Evolutionary conservation across 768 basidiomycete species (phyloP).

Genomic region (Cyclocybe cylindracea): DNA sequence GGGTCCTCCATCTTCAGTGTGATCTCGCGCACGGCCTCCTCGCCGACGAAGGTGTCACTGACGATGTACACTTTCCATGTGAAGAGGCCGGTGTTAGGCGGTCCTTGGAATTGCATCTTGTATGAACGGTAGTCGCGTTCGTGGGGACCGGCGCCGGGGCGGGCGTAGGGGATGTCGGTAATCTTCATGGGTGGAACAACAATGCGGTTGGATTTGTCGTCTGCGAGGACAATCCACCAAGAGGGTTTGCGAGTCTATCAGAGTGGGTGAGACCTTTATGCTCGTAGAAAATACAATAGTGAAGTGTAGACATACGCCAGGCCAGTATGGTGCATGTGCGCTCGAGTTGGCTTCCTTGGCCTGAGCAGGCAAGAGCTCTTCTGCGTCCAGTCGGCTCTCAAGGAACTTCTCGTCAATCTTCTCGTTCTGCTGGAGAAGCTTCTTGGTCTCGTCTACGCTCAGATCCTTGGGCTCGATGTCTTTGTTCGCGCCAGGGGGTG

Average conservation of each 20-base stretch:
- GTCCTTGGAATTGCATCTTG: constrained; percentile 95
- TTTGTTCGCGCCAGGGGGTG: constrained; percentile 46
- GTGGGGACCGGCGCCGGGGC: constrained; percentile 26
- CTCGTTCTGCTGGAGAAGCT: constrained; percentile 47
- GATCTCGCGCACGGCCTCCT: constrained; percentile 71
- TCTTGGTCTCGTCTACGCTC: constrained; percentile 49
- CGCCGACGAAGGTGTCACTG: constrained; percentile 88
- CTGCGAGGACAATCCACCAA: constrained; percentile 92
- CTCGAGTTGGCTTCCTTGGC: constrained; percentile 37
- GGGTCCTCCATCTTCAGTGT: constrained; percentile 81
- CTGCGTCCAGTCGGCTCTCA: constrained; percentile 57
- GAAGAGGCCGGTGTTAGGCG: constrained; percentile 78
- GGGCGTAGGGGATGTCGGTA: constrained; percentile 72
- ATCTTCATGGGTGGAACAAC: constrained; percentile 88
- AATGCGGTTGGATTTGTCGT: constrained; percentile 80
- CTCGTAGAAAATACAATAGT: neutral
- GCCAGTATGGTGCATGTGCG: constrained; percentile 95
- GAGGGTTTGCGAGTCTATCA: constrained; percentile 80
- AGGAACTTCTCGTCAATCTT: constrained; percentile 76
- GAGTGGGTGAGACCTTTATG: constrained; percentile 1
- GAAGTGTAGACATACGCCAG: constrained; percentile 55
- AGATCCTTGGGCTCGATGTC: constrained; percentile 36
- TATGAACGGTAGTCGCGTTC: constrained; percentile 75
- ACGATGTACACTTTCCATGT: constrained; percentile 87
- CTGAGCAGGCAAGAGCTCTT: constrained; percentile 50